A percentile compares a stretch with the other conserved stretches of the same genome.
Conservation (phyloP, 371 early-diverging fungal species). For the Syncephalastrum sp. region DNA sequence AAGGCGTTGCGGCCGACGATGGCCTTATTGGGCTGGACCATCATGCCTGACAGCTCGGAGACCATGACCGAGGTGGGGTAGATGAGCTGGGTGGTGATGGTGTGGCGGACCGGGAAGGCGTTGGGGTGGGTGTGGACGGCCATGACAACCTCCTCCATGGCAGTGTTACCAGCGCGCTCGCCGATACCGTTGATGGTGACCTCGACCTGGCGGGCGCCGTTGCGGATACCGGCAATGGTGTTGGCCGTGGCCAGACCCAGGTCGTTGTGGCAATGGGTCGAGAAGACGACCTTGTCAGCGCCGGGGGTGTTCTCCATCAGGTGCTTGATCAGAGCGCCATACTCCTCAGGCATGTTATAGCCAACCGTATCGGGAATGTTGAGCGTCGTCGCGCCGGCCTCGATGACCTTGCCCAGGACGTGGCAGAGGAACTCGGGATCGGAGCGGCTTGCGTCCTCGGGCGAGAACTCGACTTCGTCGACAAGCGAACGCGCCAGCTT, state of each 20-base stretch:
- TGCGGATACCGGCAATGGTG: slow-evolving; percentile 84
- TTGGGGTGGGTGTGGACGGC: slow-evolving; percentile 87
- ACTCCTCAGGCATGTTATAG: slow-evolving; percentile 90
- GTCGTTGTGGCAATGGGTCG: slow-evolving; percentile 97
- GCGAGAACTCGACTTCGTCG: slow-evolving; percentile 90
- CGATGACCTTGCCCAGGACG: slow-evolving; percentile 85
- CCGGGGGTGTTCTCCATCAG: slow-evolving; percentile 77
- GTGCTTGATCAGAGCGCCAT: slow-evolving; percentile 81
- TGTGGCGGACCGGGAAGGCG: slow-evolving; percentile 82
- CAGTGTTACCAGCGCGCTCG: slow-evolving; percentile 97
- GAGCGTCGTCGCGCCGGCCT: slow-evolving; percentile 92
- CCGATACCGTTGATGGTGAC: slow-evolving; percentile 98
- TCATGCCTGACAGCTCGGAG: slow-evolving; percentile 86
- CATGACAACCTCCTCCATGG: slow-evolving; percentile 95
- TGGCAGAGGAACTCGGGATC: slow-evolving; percentile 85
- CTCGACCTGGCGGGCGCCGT: slow-evolving; percentile 95
- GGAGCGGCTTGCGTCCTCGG: slow-evolving; percentile 92
- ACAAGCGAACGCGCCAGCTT: slow-evolving; percentile 74
- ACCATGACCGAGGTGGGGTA: slow-evolving; percentile 89
- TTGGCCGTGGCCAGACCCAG: slow-evolving; percentile 96
- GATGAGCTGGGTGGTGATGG: slow-evolving; percentile 87
- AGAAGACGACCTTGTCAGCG: slow-evolving; percentile 75
- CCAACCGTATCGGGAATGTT: slow-evolving; percentile 98
- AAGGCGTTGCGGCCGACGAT: slow-evolving; percentile 98
- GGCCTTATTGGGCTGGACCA: slow-evolving; percentile 95